Evolutionary conservation across 768 basidiomycete genomes (phyloP).

Genomic region (Psilocybe sp.): DNA sequence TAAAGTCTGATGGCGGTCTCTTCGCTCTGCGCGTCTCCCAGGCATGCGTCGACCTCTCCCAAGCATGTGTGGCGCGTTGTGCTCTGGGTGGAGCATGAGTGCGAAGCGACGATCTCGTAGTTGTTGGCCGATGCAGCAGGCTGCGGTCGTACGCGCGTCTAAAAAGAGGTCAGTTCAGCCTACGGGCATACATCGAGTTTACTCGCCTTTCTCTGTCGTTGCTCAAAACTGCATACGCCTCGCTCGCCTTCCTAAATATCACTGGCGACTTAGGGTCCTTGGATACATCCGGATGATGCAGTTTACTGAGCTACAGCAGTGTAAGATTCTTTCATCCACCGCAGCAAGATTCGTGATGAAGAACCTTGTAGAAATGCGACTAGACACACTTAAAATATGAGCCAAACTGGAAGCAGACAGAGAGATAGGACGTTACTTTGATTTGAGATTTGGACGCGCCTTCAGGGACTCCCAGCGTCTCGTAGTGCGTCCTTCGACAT

Average conservation of each 20-base stretch:
- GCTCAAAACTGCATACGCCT: slow-evolving; percentile 42
- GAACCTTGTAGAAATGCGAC: slow-evolving; percentile 22
- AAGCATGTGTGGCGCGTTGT: slow-evolving; percentile 37
- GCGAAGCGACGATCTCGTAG: too few relatives aligned
- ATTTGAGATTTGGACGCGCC: slow-evolving; percentile 18
- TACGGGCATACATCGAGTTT: neutral
- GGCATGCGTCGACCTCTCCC: slow-evolving; percentile 22
- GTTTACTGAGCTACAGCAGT: slow-evolving; percentile 36
- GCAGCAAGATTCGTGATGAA: neutral
- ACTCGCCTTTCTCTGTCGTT: slow-evolving; percentile 42
- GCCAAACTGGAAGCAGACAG: neutral
- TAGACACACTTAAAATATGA: slow-evolving; percentile 5
- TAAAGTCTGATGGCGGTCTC: too few relatives aligned
- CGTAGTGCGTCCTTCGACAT: slow-evolving; percentile 13
- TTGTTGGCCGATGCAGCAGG: slow-evolving; percentile 26
- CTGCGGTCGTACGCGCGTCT: slow-evolving; percentile 46
- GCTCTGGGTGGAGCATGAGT: slow-evolving; percentile 9
- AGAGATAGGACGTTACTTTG: slow-evolving; percentile 11
- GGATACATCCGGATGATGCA: slow-evolving; percentile 48
- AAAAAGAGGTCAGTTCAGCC: neutral
- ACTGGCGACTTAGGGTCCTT: slow-evolving; percentile 37
- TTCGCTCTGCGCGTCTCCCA: too few relatives aligned
- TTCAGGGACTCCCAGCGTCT: slow-evolving; percentile 15
- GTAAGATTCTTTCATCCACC: neutral
- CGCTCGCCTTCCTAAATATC: slow-evolving; percentile 36